phyloP scores from a whole-genome alignment of 768 basidiomycete genomes.

The Naganishia onofrii region DNA sequence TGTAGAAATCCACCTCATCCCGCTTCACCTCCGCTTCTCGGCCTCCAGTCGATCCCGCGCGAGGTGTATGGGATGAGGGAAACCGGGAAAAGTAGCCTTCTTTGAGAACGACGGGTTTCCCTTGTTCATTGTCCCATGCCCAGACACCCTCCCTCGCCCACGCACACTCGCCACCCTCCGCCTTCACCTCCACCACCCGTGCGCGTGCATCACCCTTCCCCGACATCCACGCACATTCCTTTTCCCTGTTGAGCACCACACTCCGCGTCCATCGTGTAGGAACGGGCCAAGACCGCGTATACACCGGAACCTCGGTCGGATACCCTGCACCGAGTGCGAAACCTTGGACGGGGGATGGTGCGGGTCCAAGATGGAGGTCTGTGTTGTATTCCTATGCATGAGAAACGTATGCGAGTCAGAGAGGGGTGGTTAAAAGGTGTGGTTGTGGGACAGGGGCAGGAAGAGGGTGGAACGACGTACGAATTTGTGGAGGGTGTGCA shows the following conservation, averaged over 20 bases:
- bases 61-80: slow-evolving; percentile 52
- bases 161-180: slow-evolving; percentile 58
- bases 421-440: neutral
- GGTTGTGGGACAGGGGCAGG: neutral
- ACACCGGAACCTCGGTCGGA: slow-evolving; percentile 66
- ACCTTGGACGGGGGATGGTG: slow-evolving; percentile 80
- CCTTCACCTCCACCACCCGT: slow-evolving; percentile 25
- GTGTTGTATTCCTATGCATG: slow-evolving; percentile 73
- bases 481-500: slow-evolving; percentile 75
- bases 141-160: slow-evolving; percentile 95
- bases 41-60: no score
- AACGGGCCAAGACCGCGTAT: slow-evolving; percentile 82
- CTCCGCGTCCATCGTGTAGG: slow-evolving; percentile 66
- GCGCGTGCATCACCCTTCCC: slow-evolving; percentile 59
- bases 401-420: neutral
- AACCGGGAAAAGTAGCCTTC: slow-evolving; percentile 80
- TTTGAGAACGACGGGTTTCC: slow-evolving; percentile 70
- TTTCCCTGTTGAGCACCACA: slow-evolving; percentile 52
- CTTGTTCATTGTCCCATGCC: slow-evolving; percentile 71
- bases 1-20: slow-evolving; percentile 55
- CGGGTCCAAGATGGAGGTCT: slow-evolving; percentile 71
- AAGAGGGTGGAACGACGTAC: slow-evolving; percentile 29
- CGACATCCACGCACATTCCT: neutral
- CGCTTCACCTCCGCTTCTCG: no score
- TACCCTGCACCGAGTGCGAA: slow-evolving; percentile 90